phyloP scores from a whole-genome alignment of 768 basidiomycete genomes.

The Mycena filopes region DNA sequence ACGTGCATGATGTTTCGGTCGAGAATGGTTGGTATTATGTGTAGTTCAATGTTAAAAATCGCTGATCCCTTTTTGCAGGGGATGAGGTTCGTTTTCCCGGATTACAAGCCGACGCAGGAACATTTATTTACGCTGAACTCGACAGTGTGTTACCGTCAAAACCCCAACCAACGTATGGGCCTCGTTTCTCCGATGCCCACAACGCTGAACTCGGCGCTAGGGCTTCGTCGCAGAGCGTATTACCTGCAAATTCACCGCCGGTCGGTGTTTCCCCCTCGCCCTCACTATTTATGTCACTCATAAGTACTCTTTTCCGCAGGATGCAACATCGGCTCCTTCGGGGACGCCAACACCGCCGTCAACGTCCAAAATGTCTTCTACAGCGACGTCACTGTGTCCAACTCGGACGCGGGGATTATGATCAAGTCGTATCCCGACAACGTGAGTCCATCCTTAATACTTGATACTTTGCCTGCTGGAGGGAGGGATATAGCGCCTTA shows the following conservation, averaged over 20 bases:
- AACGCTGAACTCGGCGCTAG: background rate
- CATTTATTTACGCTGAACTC: background rate
- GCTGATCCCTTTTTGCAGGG: background rate
- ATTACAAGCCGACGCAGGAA: background rate
- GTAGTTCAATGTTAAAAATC: background rate
- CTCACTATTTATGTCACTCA: too few relatives aligned
- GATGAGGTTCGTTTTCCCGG: constrained; percentile 15
- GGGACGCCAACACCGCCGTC: constrained; percentile 32
- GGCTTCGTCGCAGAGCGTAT: constrained; percentile 34
- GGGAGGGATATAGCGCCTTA: too few relatives aligned
- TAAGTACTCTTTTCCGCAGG: too few relatives aligned
- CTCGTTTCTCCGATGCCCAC: background rate
- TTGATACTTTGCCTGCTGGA: too few relatives aligned
- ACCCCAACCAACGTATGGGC: constrained; percentile 36
- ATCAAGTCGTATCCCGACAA: constrained; percentile 39
- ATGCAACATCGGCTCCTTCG: constrained; percentile 40
- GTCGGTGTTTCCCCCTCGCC: too few relatives aligned
- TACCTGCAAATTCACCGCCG: constrained; percentile 35
- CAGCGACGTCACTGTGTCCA: constrained; percentile 35
- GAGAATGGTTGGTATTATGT: constrained; percentile 39
- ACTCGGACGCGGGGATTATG: constrained; percentile 38
- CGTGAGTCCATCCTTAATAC: background rate
- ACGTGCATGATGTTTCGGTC: constrained; percentile 46
- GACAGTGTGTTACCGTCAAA: constrained; percentile 49
- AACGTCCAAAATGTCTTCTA: constrained; percentile 38